Evolutionary conservation across 1,284 basidiomycete species (phyloP), one percentile per base, ranked within the genome.

Genomic region (Boletus austroedulis): DNA sequence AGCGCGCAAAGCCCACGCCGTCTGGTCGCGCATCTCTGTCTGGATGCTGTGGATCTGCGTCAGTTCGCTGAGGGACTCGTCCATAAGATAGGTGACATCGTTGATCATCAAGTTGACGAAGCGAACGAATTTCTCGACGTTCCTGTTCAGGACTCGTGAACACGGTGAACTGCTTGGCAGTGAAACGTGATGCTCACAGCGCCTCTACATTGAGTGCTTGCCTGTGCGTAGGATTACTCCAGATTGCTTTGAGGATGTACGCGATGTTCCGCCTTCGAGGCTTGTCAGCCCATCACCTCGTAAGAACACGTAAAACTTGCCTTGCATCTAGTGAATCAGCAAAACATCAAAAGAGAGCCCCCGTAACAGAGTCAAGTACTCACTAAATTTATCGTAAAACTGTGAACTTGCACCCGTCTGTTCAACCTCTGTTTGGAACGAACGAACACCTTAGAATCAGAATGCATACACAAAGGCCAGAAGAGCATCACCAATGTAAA

Each of bases 61-160:
- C 51, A 99, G 80, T 67, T 95, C 92, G 64, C 87, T 89, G 54
- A 99, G 80, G 6, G 95, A 96, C 70, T 99, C 97, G 72, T 99
- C 96, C 78, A 99, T 87, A 60, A 99, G 87, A 75, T 95, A 99
- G 1, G 97, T 99, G 47, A 97, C 95, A 70, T 99, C 97, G 81
- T 98, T 98, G 82, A 99, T 98, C 84, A 99, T 90, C 66, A 98
- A 81, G 75, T 99, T 99, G 76, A 95, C 86, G 73, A 99, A 99
- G 55, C 91, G 89, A 60, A 98, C 89, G 71, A 97, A 97, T 72
- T 91, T 90, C 63, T 96, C 92, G 56, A 90, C 87, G 67, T 94
- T 84, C 58, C 91, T 95, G 61, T 48, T 40, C 52, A 48, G 58
- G 28, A 54, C 41, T 29, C 19, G 32, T 63, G 36, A 65, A 55